These are phyloP conservation scores for Fusarium setosum DNA, from an alignment of 2,329 filamentous ascomycete species.

Conservation along the genomic window DNA sequence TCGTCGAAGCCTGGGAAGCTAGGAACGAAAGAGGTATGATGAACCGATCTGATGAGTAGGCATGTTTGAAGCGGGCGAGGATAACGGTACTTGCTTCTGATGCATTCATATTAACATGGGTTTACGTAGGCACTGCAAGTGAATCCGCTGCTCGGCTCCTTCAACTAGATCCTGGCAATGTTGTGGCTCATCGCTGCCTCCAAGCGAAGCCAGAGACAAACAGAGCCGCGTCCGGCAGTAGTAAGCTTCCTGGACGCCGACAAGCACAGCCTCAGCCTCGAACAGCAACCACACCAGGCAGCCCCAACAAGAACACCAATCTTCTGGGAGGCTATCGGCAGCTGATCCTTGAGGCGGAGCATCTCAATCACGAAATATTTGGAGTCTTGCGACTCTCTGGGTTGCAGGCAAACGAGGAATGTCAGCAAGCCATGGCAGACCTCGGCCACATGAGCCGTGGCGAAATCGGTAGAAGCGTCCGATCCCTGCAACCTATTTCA, in stretches of 20 bases:
- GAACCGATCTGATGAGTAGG: too few species aligned
- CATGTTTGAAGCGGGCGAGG: background rate
- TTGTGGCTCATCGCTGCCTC: background rate
- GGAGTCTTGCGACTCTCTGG: background rate
- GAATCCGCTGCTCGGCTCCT: background rate
- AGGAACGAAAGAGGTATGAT: slow-evolving; percentile 1
- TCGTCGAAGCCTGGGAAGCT: background rate
- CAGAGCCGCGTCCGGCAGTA: background rate
- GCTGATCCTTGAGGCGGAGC: background rate
- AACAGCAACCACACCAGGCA: background rate
- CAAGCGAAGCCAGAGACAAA: background rate
- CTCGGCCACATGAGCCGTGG: background rate
- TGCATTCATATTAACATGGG: background rate
- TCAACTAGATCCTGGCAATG: background rate
- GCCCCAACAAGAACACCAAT: background rate
- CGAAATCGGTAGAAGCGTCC: background rate
- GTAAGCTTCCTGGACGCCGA: background rate
- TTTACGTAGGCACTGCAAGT: background rate
- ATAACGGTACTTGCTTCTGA: background rate
- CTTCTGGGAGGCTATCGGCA: background rate
- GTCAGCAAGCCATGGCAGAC: background rate
- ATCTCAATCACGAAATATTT: slow-evolving; percentile 1
- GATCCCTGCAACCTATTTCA: background rate
- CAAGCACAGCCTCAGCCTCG: background rate
- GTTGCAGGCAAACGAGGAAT: background rate